Evolutionary conservation across 2,329 filamentous ascomycete species (phyloP).

Genomic region (Ustulina deusta): DNA sequence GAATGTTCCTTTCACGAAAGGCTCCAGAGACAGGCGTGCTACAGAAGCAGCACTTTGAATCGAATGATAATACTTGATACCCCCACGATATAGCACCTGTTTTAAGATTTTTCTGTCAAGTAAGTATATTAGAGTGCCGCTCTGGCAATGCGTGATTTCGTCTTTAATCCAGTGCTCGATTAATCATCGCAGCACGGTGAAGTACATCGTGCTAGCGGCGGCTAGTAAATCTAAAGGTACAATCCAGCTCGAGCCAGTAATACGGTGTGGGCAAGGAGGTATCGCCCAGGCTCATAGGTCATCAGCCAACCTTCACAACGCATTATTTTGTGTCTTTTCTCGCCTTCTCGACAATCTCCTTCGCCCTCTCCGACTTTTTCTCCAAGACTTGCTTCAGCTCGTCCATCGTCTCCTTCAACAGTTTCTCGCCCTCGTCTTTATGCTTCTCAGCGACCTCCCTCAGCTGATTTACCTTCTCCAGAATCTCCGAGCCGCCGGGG

Average conservation of each 20-base stretch:
- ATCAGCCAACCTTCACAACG: not conserved
- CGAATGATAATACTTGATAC: too few relatives aligned
- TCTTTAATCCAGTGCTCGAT: too few relatives aligned
- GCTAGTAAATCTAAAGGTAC: not conserved
- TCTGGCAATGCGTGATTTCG: too few relatives aligned
- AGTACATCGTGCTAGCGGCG: not conserved
- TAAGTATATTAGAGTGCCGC: too few relatives aligned
- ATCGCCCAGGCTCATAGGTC: not conserved
- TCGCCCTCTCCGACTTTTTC: conserved; percentile 66
- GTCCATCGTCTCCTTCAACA: conserved; percentile 75
- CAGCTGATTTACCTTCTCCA: conserved; percentile 74
- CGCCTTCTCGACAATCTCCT: conserved; percentile 69
- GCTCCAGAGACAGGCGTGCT: too few relatives aligned
- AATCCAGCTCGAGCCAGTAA: not conserved
- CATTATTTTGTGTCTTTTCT: conserved; percentile 60
- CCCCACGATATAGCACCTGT: too few relatives aligned
- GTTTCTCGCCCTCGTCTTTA: conserved; percentile 75
- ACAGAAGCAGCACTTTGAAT: too few relatives aligned
- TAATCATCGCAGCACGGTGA: not conserved
- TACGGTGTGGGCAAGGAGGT: not conserved
- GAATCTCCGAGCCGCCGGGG: conserved; percentile 72
- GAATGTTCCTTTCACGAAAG: too few relatives aligned
- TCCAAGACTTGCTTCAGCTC: conserved; percentile 74
- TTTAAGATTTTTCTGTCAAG: too few relatives aligned
- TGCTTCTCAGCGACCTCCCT: conserved; percentile 75